Conservation (phyloP, 257 asterid species). For the Echites panduratus region DNA sequence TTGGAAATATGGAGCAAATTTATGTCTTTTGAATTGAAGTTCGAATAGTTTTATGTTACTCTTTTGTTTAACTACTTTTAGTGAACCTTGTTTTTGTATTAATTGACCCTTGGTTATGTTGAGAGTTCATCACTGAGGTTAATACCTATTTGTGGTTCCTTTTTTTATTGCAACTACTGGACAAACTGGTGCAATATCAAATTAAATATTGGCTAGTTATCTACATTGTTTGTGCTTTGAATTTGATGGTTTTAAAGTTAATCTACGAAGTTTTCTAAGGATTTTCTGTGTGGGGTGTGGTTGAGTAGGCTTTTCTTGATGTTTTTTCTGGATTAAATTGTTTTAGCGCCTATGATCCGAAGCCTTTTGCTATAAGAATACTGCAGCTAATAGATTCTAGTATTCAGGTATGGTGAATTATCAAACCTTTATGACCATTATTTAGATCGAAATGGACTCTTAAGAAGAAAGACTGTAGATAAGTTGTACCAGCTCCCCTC, state of each 20-base stretch:
- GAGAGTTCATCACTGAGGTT: background rate
- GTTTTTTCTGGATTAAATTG: too few relatives aligned
- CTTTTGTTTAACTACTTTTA: background rate
- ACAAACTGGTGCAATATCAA: background rate
- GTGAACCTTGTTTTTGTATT: background rate
- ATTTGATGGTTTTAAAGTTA: background rate
- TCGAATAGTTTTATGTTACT: background rate
- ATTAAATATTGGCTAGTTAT: background rate
- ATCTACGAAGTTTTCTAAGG: background rate
- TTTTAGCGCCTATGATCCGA: too few relatives aligned
- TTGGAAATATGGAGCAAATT: background rate
- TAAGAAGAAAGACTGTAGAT: too few relatives aligned
- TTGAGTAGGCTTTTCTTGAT: too few relatives aligned
- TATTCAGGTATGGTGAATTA: too few relatives aligned
- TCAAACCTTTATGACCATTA: too few relatives aligned
- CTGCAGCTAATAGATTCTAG: too few relatives aligned
- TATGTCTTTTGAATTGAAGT: background rate
- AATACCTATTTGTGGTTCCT: too few relatives aligned
- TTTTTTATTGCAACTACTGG: too few relatives aligned
- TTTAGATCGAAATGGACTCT: too few relatives aligned
- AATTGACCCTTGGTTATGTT: background rate
- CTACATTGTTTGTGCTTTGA: background rate
- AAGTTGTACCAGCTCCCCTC: too few relatives aligned
- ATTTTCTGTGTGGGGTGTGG: background rate
- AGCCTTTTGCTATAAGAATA: too few relatives aligned